Percentiles rank a stretch among this genome's conserved stretches.
Evolutionary conservation across 2,329 filamentous ascomycete species (phyloP).

Genomic region (Ilyonectria mors-panacis): DNA sequence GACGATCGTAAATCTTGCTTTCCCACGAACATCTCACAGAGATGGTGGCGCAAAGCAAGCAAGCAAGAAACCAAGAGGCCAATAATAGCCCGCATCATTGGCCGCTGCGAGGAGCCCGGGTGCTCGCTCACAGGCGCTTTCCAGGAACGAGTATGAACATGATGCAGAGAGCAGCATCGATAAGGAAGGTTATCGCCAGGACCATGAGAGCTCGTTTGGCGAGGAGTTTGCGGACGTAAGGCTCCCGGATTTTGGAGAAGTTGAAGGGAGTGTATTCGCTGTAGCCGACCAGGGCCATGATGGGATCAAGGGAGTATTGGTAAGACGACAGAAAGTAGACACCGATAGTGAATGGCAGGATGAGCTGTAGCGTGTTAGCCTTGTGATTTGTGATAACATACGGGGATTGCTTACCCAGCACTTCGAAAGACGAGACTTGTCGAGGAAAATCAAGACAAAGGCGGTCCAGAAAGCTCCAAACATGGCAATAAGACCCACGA

Average conservation of each 20-base stretch:
- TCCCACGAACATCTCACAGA: constrained; percentile 37
- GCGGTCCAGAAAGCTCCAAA: constrained; percentile 95
- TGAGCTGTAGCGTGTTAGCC: constrained; percentile 61
- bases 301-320: constrained; percentile 94
- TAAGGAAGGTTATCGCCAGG: constrained; percentile 79
- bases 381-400: neutral
- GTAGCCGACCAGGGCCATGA: constrained; percentile 88
- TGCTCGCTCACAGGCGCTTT: constrained; percentile 74
- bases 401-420: constrained; percentile 80
- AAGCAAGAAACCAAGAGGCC: constrained; percentile 27
- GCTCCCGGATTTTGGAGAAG: constrained; percentile 89
- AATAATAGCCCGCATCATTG: constrained; percentile 46
- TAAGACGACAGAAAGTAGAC: constrained; percentile 92
- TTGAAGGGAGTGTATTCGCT: constrained; percentile 98
- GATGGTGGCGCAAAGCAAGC: constrained; percentile 29
- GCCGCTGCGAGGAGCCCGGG: constrained; percentile 23
- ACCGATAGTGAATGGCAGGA: constrained; percentile 92
- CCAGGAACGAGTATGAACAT: constrained; percentile 97
- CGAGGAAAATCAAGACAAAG: constrained; percentile 92
- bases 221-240: constrained; percentile 89
- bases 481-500: constrained; percentile 84
- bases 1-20: constrained; percentile 47
- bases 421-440: constrained; percentile 80
- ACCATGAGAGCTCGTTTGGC: constrained; percentile 88
- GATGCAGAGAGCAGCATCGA: constrained; percentile 86